Evolutionary conservation across 345 rosid species (phyloP), one percentile per base, ranked within the genome.

Genomic region (Leavenworthia alabamica): DNA sequence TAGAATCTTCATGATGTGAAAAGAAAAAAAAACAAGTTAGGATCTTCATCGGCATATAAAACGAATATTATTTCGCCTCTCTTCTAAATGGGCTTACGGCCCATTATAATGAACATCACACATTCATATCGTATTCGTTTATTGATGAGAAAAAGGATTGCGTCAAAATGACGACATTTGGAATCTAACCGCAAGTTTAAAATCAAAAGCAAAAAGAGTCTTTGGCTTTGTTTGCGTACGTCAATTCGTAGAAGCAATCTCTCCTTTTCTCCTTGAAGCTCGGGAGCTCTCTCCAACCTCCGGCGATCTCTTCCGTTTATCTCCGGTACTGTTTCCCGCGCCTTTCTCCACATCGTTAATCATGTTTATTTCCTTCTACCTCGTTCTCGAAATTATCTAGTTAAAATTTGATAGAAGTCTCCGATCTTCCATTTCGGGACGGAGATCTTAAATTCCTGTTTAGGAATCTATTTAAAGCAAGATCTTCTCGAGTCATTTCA

Each of bases 91-190:
- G 62, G 71, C 71, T 15, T 27, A 9, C 2, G 40, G 55, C 66
- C 67, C 65, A 49, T 40, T 13, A 48, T 22, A 14, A 6, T 0
- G 31, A 64, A 10, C 51, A 29, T 10, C 11, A 1, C 9, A 2
- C 13, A n/a, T n/a, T 16, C 3, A 63, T 4, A 37, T 20, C 24
- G 42, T 42, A 44, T 22, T n/a, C n/a, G n/a, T n/a, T 3, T 40
- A 16, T 22, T 42, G 65, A 57, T 48, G 58, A 68, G 61, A 60
- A 60, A 42, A 52, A 68, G 56, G 7, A 63, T 72, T 52, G 67
- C 72, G 73, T 73, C 56, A 73, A 73, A 45, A 60, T 73, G 77
- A 73, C 77, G 75, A 64, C 75, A 64, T 71, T 13, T 57, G 53
- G 75, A 71, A 71, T 71, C 75, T 7, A 71, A 71, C 55, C 55